These are phyloP conservation scores for Eucalyptus fibrosa DNA, from an alignment of 345 rosid genomes.

Conservation along the genomic window DNA sequence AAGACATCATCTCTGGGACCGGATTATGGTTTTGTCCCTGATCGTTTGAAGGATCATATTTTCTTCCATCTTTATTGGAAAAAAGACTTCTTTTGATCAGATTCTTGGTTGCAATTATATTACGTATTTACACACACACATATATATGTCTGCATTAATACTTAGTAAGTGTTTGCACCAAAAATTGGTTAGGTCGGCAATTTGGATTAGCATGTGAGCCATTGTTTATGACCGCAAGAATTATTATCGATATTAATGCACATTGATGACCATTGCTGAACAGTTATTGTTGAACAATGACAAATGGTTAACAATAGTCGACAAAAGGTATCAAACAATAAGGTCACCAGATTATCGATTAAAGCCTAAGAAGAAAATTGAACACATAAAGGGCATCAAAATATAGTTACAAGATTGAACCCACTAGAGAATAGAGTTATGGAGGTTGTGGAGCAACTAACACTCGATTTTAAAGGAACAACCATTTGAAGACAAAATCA, in stretches of 20 bases:
- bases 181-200: too few relatives aligned
- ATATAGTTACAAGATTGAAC: background rate
- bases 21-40: background rate
- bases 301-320: rapidly evolving
- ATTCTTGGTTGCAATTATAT: background rate
- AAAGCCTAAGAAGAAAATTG: background rate
- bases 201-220: background rate
- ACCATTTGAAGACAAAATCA: background rate
- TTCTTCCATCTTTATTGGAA: background rate
- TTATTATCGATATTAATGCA: background rate
- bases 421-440: background rate
- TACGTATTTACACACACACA: background rate
- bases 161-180: background rate
- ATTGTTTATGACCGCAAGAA: background rate
- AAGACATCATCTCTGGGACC: background rate
- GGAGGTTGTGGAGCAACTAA: background rate
- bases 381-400: background rate
- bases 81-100: background rate
- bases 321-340: background rate
- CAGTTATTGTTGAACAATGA: background rate
- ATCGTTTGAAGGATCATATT: background rate
- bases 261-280: background rate
- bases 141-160: background rate
- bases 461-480: background rate
- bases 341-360: background rate